These are phyloP conservation scores for Aspergillus fischeri DNA, from an alignment of 2,329 filamentous ascomycete genomes.

Conservation along the genomic window DNA sequence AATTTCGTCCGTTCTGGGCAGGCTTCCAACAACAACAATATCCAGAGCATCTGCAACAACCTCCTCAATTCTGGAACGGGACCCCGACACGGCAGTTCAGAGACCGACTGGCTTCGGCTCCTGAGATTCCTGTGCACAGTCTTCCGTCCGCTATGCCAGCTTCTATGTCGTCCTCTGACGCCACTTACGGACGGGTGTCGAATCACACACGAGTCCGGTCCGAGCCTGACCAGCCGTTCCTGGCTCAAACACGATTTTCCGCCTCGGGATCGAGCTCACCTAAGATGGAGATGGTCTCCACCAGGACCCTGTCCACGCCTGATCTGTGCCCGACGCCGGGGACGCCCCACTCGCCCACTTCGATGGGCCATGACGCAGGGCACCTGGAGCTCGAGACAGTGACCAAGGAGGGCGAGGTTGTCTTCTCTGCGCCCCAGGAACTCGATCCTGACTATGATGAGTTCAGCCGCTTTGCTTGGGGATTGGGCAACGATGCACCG, in stretches of 20 bases:
- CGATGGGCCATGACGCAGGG: conserved; percentile 7
- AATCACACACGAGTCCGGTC: conserved; percentile 20
- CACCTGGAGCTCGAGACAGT: conserved; percentile 8
- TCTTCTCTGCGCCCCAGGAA: conserved; percentile 22
- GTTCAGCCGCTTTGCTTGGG: conserved; percentile 31
- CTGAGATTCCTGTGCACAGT: conserved; percentile 25
- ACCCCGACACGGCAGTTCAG: conserved; percentile 25
- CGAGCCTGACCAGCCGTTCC: conserved; percentile 16
- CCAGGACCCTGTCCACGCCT: conserved; percentile 28
- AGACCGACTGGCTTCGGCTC: conserved; percentile 32
- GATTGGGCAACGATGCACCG: conserved; percentile 20
- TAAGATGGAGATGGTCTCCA: conserved; percentile 19
- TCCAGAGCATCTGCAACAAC: conserved; percentile 5
- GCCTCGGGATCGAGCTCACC: conserved; percentile 16
- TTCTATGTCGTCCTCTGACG: not conserved
- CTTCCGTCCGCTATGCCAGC: conserved; percentile 11
- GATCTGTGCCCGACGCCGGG: conserved; percentile 31
- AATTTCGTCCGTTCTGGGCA: conserved; percentile 19
- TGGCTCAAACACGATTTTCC: not conserved
- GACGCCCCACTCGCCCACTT: conserved; percentile 26
- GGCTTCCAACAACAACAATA: conserved; percentile 20
- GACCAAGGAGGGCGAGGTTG: conserved; percentile 20
- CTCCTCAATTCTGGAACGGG: conserved; percentile 16
- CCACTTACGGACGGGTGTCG: conserved; percentile 18
- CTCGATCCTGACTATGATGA: conserved; percentile 30